These are phyloP conservation scores for Tubosaeta brunneosetosa DNA, from an alignment of 768 basidiomycete species.

Conservation along the genomic window DNA sequence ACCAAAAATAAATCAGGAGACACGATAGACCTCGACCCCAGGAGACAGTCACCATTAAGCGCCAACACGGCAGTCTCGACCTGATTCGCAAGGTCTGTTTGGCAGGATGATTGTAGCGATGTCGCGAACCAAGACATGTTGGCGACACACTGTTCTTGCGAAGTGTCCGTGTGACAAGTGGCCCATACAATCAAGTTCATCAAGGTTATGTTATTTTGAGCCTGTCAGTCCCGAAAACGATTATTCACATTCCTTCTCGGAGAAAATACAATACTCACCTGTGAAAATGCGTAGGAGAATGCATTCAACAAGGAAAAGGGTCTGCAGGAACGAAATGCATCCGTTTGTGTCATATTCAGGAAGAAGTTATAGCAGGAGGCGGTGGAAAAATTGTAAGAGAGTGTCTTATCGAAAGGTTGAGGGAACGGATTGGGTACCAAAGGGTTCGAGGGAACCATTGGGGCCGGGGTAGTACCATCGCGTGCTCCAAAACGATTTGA, in stretches of 20 bases:
- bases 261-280: constrained; percentile 37
- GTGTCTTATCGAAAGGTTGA: constrained; percentile 61
- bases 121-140: constrained; percentile 67
- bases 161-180: constrained; percentile 62
- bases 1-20: not conserved
- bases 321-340: constrained; percentile 67
- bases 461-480: constrained; percentile 14
- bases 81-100: constrained; percentile 46
- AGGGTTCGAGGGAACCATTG: constrained; percentile 34
- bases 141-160: constrained; percentile 47
- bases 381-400: constrained; percentile 65
- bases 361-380: constrained; percentile 66
- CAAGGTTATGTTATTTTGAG: constrained; percentile 54
- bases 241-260: constrained; percentile 1
- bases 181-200: constrained; percentile 74
- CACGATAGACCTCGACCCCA: not conserved
- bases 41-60: constrained; percentile 44
- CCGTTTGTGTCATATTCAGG: constrained; percentile 61
- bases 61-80: constrained; percentile 53
- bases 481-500: not conserved
- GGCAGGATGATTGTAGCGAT: constrained; percentile 47
- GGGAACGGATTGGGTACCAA: constrained; percentile 72
- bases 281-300: constrained; percentile 49
- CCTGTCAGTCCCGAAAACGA: constrained; percentile 38
- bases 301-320: constrained; percentile 65